Evolutionary conservation across 768 basidiomycete species (phyloP).

Genomic region (Kwoniella mangroviensis): DNA sequence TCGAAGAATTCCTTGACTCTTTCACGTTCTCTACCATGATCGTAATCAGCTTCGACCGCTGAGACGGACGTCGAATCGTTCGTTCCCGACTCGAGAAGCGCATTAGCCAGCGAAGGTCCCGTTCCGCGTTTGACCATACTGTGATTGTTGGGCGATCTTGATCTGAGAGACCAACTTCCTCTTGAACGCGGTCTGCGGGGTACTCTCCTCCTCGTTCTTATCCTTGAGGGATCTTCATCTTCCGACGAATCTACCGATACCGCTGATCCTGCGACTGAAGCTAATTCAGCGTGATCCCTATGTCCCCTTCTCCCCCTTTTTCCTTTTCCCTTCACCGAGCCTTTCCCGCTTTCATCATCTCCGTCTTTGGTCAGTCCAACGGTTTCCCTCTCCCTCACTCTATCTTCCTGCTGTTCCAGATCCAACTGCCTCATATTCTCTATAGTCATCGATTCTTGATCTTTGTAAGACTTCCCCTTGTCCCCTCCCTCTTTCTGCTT

Average conservation of each 20-base stretch:
- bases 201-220: not conserved
- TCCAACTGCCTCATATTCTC: constrained; percentile 28
- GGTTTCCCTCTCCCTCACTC: constrained; percentile 9
- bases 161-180: constrained; percentile 18
- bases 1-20: constrained; percentile 39
- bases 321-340: constrained; percentile 1
- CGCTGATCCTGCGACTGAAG: constrained; percentile 7
- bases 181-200: constrained; percentile 25
- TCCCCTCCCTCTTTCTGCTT: not conserved
- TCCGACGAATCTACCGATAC: constrained; percentile 23
- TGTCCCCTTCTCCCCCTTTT: constrained; percentile 3
- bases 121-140: not conserved
- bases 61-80: constrained; percentile 28
- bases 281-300: constrained; percentile 28
- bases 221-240: constrained; percentile 5
- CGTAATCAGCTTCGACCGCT: constrained; percentile 23
- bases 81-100: constrained; percentile 30
- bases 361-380: not conserved
- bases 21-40: constrained; percentile 31
- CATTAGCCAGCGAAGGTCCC: constrained; percentile 13
- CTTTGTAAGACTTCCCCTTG: not conserved
- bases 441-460: constrained; percentile 16
- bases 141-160: not conserved
- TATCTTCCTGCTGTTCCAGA: constrained; percentile 18
- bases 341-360: not conserved